A percentile compares a stretch with the other conserved stretches of the same genome.
Conservation (phyloP, 768 basidiomycete genomes). For the Podaxis sp. region DNA sequence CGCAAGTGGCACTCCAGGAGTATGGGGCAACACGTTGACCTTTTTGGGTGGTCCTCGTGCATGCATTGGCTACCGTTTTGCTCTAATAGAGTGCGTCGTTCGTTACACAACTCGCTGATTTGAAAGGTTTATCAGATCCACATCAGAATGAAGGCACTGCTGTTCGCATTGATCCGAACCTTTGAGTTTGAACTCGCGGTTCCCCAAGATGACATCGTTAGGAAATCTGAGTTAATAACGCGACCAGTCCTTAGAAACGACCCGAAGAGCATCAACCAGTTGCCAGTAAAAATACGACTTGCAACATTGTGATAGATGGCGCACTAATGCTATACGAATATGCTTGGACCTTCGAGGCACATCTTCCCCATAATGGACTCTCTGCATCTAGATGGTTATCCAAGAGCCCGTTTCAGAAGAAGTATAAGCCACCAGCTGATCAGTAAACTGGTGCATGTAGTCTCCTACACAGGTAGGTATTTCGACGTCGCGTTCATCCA, state of each 20-base stretch:
- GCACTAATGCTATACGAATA: background rate
- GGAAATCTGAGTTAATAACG: slow-evolving; percentile 31
- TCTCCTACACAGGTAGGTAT: too few species aligned
- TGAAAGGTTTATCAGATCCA: background rate
- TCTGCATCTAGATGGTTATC: too few species aligned
- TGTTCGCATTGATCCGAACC: slow-evolving; percentile 37
- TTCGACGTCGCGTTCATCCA: too few species aligned
- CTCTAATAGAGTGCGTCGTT: slow-evolving; percentile 41
- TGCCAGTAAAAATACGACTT: slow-evolving; percentile 36
- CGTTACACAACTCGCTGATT: background rate
- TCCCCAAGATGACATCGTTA: slow-evolving; percentile 35
- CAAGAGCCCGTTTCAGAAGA: too few species aligned
- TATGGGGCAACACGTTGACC: slow-evolving; percentile 46
- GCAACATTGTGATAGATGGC: background rate
- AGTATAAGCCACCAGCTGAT: too few species aligned
- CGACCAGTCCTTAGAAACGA: slow-evolving; percentile 37
- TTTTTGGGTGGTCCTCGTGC: slow-evolving; percentile 54
- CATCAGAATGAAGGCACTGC: slow-evolving; percentile 4
- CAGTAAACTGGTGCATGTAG: too few species aligned
- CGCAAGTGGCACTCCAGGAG: slow-evolving; percentile 39
- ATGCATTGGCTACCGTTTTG: slow-evolving; percentile 57
- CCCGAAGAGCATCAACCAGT: slow-evolving; percentile 30
- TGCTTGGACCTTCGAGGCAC: background rate
- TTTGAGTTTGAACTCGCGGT: slow-evolving; percentile 56
- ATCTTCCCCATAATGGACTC: too few species aligned